Evolutionary conservation across 495 filamentous ascomycete genomes (phyloP), one percentile per base, ranked within the genome.

Genomic region (Aspergillus cavernicola): DNA sequence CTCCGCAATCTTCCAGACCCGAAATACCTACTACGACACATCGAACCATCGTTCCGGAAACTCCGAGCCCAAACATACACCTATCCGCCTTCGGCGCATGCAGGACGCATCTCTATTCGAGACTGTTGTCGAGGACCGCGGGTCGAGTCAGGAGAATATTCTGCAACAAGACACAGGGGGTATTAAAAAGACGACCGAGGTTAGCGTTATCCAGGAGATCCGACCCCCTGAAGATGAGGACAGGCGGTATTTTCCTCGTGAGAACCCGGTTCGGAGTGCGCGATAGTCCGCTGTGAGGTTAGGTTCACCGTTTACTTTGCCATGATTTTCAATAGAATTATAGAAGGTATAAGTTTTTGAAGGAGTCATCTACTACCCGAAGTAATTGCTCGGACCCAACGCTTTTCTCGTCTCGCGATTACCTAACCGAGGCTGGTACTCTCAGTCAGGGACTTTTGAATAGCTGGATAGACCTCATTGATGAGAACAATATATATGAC

Each of bases 71-170:
- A 50, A 45, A n/a, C 19, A 43, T 1, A 32, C 29, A 9, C 39
- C 47, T 2, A 50, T 50, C 3, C 53, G 37, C 15, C 31, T 50
- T 11, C 38, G 15, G 8, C 53, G 53, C 22, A 22, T 36, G 20
- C 53, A 46, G 4, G 39, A 45, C 19, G 46, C 38, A 4, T 56
- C 53, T 16, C 40, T 56, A 7, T 44, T 56, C n/a, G 53, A 56
- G 6, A 56, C 53, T 11, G 42, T 46, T 15, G 40, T 15, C 1
- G 16, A 45, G 35, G 20, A 28, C 18, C 31, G 20, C 5, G 35
- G 35, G 7, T 32, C 28, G 6, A 56, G 53, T 12, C 53, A 51
- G 39, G 53, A 56, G 13, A 51, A 51, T 20, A 56, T 56, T 2
- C 29, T 56, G 1, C 8, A 20, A 11, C 13, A n/a, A 0, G 15